These are phyloP conservation scores for Ramaria sp. DNA, from an alignment of 768 basidiomycete genomes.

Conservation along the genomic window DNA sequence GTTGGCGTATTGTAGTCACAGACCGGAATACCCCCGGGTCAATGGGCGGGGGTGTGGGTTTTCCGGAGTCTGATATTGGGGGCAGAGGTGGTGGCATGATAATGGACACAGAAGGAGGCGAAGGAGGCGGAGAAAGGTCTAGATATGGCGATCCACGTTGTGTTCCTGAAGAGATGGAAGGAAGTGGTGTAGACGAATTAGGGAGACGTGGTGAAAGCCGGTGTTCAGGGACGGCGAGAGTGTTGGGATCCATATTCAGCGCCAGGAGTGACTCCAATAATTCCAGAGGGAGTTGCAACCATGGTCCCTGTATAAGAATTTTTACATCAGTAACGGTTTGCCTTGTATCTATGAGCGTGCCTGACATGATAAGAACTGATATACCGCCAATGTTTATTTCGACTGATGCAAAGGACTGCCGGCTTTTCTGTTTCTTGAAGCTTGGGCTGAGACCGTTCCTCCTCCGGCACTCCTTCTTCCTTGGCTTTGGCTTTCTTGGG, in stretches of 20 bases:
- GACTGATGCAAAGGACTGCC: slow-evolving; percentile 72
- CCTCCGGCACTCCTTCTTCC: slow-evolving; percentile 18
- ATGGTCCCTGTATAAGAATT: slow-evolving; percentile 55
- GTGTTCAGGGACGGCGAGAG: slow-evolving; percentile 34
- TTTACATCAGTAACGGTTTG: background rate
- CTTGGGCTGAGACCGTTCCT: slow-evolving; percentile 21
- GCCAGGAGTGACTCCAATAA: slow-evolving; percentile 71
- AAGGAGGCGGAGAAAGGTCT: slow-evolving; percentile 27
- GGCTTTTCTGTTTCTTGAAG: slow-evolving; percentile 32
- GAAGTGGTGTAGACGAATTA: slow-evolving; percentile 20
- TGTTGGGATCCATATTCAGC: slow-evolving; percentile 67
- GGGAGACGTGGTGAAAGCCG: slow-evolving; percentile 32
- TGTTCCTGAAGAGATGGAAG: slow-evolving; percentile 18
- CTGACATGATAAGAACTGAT: slow-evolving; percentile 85
- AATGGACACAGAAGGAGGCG: slow-evolving; percentile 16
- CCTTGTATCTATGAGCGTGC: slow-evolving; percentile 14
- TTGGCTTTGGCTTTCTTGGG: slow-evolving; percentile 45
- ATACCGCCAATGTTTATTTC: slow-evolving; percentile 92
- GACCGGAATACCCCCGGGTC: slow-evolving; percentile 82
- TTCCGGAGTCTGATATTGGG: slow-evolving; percentile 48
- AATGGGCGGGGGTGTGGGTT: slow-evolving; percentile 73
- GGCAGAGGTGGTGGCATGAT: slow-evolving; percentile 29
- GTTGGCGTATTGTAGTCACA: slow-evolving; percentile 60
- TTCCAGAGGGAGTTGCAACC: slow-evolving; percentile 84
- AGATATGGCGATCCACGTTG: slow-evolving; percentile 32